phyloP scores from a whole-genome alignment of 805 yeast genomes.

The Hanseniaspora osmophila region DNA sequence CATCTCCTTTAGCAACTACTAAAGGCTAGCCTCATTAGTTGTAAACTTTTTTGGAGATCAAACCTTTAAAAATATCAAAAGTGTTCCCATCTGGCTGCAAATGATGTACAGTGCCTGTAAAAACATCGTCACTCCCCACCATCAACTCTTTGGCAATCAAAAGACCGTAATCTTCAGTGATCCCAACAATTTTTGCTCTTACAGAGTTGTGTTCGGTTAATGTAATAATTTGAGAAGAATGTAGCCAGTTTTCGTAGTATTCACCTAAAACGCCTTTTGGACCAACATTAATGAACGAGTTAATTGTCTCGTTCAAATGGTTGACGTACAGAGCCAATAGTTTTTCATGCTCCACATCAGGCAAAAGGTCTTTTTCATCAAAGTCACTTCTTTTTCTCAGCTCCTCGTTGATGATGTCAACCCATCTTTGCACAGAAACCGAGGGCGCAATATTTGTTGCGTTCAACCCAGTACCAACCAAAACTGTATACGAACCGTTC shows the following conservation, averaged over 20 bases:
- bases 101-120: conserved; percentile 45
- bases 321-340: conserved; percentile 47
- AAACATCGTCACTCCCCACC: conserved; percentile 22
- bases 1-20: no score
- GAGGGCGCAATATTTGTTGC: conserved; percentile 81
- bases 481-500: conserved; percentile 41
- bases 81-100: conserved; percentile 96
- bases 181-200: conserved; percentile 61
- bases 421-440: conserved; percentile 65
- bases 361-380: conserved; percentile 20
- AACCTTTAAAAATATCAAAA: conserved; percentile 84
- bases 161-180: conserved; percentile 74
- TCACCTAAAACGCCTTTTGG: conserved; percentile 49
- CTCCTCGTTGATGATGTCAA: conserved; percentile 43
- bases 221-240: conserved; percentile 56
- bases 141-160: conserved; percentile 59
- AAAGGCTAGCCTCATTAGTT: no score
- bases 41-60: conserved; percentile 49
- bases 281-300: conserved; percentile 48
- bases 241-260: conserved; percentile 82
- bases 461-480: conserved; percentile 81
- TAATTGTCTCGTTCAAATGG: conserved; percentile 48
- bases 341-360: conserved; percentile 30
- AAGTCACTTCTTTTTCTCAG: conserved; percentile 31
- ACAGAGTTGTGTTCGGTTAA: conserved; percentile 40